Percentiles rank a stretch among this genome's conserved stretches.
Evolutionary conservation across 805 yeast genomes (phyloP).

Genomic region (Wickerhamomyces ciferrii): DNA sequence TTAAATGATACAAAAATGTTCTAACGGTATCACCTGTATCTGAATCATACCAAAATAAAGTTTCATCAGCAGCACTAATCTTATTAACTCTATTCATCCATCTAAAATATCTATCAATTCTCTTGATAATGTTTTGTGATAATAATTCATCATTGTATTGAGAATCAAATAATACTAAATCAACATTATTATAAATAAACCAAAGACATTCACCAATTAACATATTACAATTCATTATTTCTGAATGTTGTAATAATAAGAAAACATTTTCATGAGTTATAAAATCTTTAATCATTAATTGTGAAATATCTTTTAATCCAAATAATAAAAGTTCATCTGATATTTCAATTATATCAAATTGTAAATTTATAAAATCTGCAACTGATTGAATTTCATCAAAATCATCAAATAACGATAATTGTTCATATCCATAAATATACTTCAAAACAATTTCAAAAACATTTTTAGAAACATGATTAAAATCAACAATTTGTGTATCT

Average conservation of each 20-base stretch:
- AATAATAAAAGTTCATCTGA: conserved; percentile 60
- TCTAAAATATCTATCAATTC: conserved; percentile 27
- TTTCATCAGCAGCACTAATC: conserved; percentile 5
- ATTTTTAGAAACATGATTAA: conserved; percentile 34
- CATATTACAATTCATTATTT: conserved; percentile 43
- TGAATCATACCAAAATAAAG: conserved; percentile 25
- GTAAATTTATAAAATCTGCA: conserved; percentile 42
- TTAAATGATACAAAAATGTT: conserved; percentile 29
- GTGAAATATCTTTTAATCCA: conserved; percentile 56
- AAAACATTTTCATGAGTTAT: conserved; percentile 57
- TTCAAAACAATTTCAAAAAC: conserved; percentile 46
- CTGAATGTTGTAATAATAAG: conserved; percentile 49
- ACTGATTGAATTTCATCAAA: conserved; percentile 20
- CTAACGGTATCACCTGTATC: conserved; percentile 23
- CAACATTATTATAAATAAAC: conserved; percentile 64
- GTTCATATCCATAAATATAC: conserved; percentile 53
- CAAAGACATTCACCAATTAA: conserved; percentile 59
- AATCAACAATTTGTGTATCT: conserved; percentile 26
- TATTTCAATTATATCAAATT: conserved; percentile 54
- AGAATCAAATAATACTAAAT: conserved; percentile 43
- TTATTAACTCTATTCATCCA: conserved; percentile 27
- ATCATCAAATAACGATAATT: conserved; percentile 30
- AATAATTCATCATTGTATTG: conserved; percentile 13
- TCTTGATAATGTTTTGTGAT: conserved; percentile 10
- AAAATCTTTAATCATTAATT: conserved; percentile 51